phyloP scores from a whole-genome alignment of 768 basidiomycete species.

The Rhizopogon roseolus region DNA sequence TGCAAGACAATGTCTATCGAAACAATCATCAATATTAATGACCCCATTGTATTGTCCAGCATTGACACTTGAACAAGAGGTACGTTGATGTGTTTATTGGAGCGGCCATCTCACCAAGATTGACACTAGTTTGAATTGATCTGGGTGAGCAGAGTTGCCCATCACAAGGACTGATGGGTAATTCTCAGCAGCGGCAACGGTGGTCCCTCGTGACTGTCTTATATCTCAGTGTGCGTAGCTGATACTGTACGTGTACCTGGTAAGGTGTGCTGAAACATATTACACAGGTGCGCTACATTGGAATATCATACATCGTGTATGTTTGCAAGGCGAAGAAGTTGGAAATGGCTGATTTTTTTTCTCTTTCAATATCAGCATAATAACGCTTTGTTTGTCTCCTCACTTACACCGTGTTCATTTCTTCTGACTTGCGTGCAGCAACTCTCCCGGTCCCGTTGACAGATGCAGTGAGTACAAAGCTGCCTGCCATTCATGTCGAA shows the following conservation, averaged over 20 bases:
- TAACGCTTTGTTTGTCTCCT: not conserved
- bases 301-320: not conserved
- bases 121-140: not conserved
- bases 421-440: not conserved
- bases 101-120: not conserved
- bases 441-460: not conserved
- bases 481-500: not conserved
- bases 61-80: not conserved
- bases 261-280: not conserved
- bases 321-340: not conserved
- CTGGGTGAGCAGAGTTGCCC: not conserved
- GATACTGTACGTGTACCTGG: not conserved
- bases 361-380: not conserved
- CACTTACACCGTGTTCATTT: not conserved
- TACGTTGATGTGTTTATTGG: not conserved
- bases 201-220: not conserved
- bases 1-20: not conserved
- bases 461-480: not conserved
- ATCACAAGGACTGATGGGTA: not conserved
- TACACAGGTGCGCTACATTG: not conserved
- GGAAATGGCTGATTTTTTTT: not conserved
- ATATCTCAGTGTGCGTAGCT: not conserved
- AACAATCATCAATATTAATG: not conserved
- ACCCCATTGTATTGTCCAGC: not conserved
- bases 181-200: not conserved